A percentile compares a stretch with the other conserved stretches of the same genome.
Evolutionary conservation across 805 yeast species (phyloP).

Genomic region (Candida chauliodis): DNA sequence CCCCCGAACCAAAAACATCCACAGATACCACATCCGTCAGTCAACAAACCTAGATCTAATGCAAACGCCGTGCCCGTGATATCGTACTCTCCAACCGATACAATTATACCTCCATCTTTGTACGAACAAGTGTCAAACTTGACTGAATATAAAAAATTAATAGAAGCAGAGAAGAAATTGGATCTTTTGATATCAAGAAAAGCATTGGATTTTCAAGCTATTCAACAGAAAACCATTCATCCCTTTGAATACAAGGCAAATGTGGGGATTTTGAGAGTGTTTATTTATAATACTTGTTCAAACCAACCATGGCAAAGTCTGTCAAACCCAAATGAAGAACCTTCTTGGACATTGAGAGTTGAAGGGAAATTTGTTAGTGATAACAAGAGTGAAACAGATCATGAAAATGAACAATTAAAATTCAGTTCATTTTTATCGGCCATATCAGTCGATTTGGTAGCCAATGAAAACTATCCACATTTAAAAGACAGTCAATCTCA

Average conservation of each 20-base stretch:
- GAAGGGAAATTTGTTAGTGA: slow-evolving; percentile 78
- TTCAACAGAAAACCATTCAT: slow-evolving; percentile 38
- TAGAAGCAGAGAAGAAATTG: slow-evolving; percentile 76
- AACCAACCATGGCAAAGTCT: slow-evolving; percentile 80
- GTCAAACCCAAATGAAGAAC: slow-evolving; percentile 28
- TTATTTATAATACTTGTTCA: slow-evolving; percentile 74
- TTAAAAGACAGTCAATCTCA: slow-evolving; percentile 22
- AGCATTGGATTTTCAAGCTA: slow-evolving; percentile 79
- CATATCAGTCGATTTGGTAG: slow-evolving; percentile 71
- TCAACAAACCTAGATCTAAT: slow-evolving; percentile 28
- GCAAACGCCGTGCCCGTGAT: slow-evolving; percentile 34
- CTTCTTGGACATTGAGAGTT: slow-evolving; percentile 80
- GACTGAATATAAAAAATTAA: slow-evolving; percentile 63
- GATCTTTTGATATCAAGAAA: slow-evolving; percentile 83
- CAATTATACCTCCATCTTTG: slow-evolving; percentile 32
- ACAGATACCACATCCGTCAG: slow-evolving; percentile 16
- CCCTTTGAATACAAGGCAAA: slow-evolving; percentile 37
- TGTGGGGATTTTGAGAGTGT: slow-evolving; percentile 69
- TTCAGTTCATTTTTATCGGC: slow-evolving; percentile 82
- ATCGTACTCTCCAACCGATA: slow-evolving; percentile 43
- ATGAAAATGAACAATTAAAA: slow-evolving; percentile 33
- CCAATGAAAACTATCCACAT: slow-evolving; percentile 37
- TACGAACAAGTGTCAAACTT: slow-evolving; percentile 60
- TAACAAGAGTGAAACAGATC: slow-evolving; percentile 12
- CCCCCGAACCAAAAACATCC: slow-evolving; percentile 12